Evolutionary conservation across 257 asterid species (phyloP), one percentile per base, ranked within the genome.

Genomic region (Osmanthus fragrans): DNA sequence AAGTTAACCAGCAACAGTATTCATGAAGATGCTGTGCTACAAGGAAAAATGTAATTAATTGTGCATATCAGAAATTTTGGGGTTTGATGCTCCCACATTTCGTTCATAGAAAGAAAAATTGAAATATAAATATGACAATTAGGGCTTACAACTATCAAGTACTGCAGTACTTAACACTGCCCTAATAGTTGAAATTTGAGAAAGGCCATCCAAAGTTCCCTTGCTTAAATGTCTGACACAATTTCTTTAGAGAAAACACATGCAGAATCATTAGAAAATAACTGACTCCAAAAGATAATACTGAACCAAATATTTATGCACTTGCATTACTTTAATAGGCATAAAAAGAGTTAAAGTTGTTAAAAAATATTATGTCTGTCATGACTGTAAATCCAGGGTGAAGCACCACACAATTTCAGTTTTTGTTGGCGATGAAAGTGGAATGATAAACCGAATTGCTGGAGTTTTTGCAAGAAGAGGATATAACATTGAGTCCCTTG

Each of bases 401-500:
- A 88, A 87, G 81, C 89, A 96, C 34, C 99, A 93, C 80, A 89
- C 97, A 1, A 83, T 93, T 76, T 92, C 97, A 10, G 96, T 95
- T 63, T 95, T 91, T 87, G 99, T 95, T 67, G 99, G 99, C 51
- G 99, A 95, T 82, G 99, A 95, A 87, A 95, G 98, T 76, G 99
- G 99, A 73, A 95, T 95, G 98, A 95, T 95, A 73, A 95, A 95
- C 73, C 92, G 99, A 72, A 93, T 95, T 65, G 99, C 99, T 25
- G 98, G 98, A 72, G 99, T 93, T 74, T 95, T 93, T 83, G 99
- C 99, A 21, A 82, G 99, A 86, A 88, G 99, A 86, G 98, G 99
- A 49, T 93, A 93, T 80, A 95, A 95, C 80, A 95, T 25, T 64
- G 99, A 95, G 87, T 90, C 99, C 60, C 98, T 95, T 78, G 99